Base-by-base conservation (phyloP, 108 stramenopile genomes). In the Cyclotella choctawhatcheeana region DNA sequence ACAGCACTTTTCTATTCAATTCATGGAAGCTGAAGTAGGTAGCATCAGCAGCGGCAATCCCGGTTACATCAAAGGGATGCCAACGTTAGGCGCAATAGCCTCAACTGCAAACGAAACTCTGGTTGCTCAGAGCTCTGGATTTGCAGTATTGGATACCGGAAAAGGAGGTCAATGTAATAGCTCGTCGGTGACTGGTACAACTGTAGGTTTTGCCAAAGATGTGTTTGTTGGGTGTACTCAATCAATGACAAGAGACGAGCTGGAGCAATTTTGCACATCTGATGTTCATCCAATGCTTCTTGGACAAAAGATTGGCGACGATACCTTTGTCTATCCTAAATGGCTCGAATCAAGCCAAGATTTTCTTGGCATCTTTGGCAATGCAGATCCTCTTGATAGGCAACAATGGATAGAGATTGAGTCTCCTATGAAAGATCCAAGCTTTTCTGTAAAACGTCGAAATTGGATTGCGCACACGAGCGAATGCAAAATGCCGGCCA, bases 301-400 rank as follows among this genome's bases (percentile, higher is more conserved):
- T 2, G 31, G 44, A 35, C 44, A 58, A 13, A 59, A 53, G 29
- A 45, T 61, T 29, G 69, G 59, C 31, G 40, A 31, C 17, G 60
- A 45, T 8, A 3, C 34, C 4, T 71, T 70, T 26, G 31, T 56
- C 4, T 77, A 32, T 32, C 76, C 76, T 13, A 71, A 63, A 54
- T 77, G 76, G 76, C 69, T 77, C 1, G 37, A 77, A 29, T 43
- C 62, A 32, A 60, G 37, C 12, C 69, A 76, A 64, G 64, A 71
- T 29, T 34, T 63, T 14, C 51, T 90, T 10, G 89, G 89, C 3
- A 65, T 58, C 13, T 90, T 84, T 60, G 89, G 89, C 10, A 86
- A 86, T 70, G 80, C 87, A 0, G 89, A 90, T 58, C 87, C 87
- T 6, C 52, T 88, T 33, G 87, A 90, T 33, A 37, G 32, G 37